Percentiles rank a stretch among this genome's conserved stretches.
These are phyloP conservation scores for Desmodesmus armatus DNA, from an alignment of 139 green algal species.

Conservation along the genomic window DNA sequence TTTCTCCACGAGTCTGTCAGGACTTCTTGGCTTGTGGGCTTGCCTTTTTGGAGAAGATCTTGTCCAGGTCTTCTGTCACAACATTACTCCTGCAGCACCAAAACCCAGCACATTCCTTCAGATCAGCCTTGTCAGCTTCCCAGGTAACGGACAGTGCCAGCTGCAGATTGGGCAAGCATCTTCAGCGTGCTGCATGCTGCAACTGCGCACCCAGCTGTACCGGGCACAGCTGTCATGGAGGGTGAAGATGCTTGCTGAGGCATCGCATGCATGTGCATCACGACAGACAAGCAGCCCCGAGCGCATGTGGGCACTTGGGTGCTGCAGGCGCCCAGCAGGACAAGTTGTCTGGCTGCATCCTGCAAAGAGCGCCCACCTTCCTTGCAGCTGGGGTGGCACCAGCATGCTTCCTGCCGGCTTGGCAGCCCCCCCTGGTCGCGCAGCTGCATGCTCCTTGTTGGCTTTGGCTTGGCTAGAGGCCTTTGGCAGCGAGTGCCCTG, in stretches of 20 bases:
- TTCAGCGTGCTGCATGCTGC: no score
- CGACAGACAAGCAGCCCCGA: no score
- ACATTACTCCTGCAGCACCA: constrained; percentile 28
- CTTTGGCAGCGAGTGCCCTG: constrained; percentile 15
- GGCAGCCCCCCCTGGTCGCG: constrained; percentile 1
- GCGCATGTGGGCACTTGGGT: no score
- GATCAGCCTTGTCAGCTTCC: no score
- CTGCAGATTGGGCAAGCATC: no score
- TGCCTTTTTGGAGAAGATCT: constrained; percentile 17
- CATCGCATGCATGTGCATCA: no score
- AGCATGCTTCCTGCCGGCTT: not conserved
- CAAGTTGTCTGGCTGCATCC: not conserved
- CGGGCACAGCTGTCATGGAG: not conserved
- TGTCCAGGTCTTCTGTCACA: constrained; percentile 30
- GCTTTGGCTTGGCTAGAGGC: not conserved
- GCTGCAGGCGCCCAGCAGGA: no score
- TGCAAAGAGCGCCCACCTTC: constrained; percentile 5
- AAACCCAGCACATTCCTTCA: no score
- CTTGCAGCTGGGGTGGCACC: constrained; percentile 11
- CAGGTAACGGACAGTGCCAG: no score
- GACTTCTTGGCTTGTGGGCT: no score
- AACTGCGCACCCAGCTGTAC: no score
- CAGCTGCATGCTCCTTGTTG: constrained; percentile 1
- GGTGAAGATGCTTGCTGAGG: not conserved
- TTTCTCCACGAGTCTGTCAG: no score